A percentile compares a stretch with the other conserved stretches of the same genome.
These are phyloP conservation scores for Amanita phalloides DNA, from an alignment of 768 basidiomycete genomes.

Conservation along the genomic window DNA sequence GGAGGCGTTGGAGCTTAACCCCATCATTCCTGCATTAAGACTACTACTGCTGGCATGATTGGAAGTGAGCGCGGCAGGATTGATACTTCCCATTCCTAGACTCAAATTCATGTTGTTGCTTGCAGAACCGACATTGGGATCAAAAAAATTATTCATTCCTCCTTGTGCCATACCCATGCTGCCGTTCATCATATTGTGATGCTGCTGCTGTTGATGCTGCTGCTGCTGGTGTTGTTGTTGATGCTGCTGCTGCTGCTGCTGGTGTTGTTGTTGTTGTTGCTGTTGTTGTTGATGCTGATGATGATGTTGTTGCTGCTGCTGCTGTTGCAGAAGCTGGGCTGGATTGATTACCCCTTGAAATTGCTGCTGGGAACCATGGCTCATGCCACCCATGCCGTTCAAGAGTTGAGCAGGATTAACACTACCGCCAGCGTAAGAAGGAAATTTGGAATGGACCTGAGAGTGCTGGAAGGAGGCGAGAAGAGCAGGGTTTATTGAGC, in stretches of 20 bases:
- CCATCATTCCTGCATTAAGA: conserved; percentile 3
- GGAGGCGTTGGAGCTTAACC: background rate
- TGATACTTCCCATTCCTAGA: conserved; percentile 11
- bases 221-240: conserved; percentile 22
- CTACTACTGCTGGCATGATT: background rate
- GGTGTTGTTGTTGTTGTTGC: conserved; percentile 22
- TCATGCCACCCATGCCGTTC: conserved; percentile 7
- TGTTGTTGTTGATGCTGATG: conserved; percentile 16
- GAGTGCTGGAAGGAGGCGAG: conserved; percentile 20
- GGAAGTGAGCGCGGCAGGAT: conserved; percentile 9
- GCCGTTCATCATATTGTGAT: conserved; percentile 5
- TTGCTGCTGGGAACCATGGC: conserved; percentile 2
- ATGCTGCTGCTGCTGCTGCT: conserved; percentile 16
- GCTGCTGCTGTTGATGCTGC: conserved; percentile 10
- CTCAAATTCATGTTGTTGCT: conserved; percentile 11
- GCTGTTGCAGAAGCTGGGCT: conserved; percentile 26
- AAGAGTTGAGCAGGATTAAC: conserved; percentile 8
- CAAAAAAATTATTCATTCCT: conserved; percentile 6
- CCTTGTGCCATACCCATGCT: conserved; percentile 6
- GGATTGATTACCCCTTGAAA: conserved; percentile 20
- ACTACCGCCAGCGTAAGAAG: conserved; percentile 3
- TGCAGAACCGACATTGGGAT: conserved; percentile 10
- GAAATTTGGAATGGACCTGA: conserved; percentile 7
- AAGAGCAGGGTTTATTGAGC: conserved; percentile 22
- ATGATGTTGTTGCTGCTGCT: conserved; percentile 16